A percentile compares a stretch with the other conserved stretches of the same genome.
phyloP scores from a whole-genome alignment of 2,329 filamentous ascomycete genomes.

The Neurospora crassa region DNA sequence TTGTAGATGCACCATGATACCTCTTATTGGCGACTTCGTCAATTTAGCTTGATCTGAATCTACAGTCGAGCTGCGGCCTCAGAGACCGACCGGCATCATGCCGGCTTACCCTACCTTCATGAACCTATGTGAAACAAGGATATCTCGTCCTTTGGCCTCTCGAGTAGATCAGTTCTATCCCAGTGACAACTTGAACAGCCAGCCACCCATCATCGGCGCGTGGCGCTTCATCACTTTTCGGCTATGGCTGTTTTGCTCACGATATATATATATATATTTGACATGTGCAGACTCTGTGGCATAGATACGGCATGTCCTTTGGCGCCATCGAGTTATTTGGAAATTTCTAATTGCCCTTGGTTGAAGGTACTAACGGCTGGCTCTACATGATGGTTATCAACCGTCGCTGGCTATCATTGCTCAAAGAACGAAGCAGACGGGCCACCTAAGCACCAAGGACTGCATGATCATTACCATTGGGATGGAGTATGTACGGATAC shows the following conservation, averaged over 20 bases:
- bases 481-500: background rate
- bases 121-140: slow-evolving; percentile 2
- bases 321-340: background rate
- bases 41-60: slow-evolving; percentile 42
- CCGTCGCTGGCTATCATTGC: background rate
- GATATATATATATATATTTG: too few relatives aligned
- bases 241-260: too few relatives aligned
- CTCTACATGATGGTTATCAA: background rate
- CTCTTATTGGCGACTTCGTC: slow-evolving; percentile 29
- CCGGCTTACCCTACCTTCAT: slow-evolving; percentile 42
- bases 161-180: background rate
- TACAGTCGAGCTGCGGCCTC: slow-evolving; percentile 56
- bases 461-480: background rate
- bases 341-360: background rate
- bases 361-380: background rate
- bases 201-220: background rate
- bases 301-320: background rate
- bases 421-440: background rate
- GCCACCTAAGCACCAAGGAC: background rate
- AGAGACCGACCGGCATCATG: slow-evolving; percentile 63
- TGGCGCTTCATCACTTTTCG: background rate
- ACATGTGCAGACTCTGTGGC: background rate
- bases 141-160: background rate
- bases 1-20: slow-evolving; percentile 31
- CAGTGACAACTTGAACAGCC: background rate